Base-by-base conservation (phyloP, 2,329 filamentous ascomycete genomes). In the Pezicula rhizophila region DNA sequence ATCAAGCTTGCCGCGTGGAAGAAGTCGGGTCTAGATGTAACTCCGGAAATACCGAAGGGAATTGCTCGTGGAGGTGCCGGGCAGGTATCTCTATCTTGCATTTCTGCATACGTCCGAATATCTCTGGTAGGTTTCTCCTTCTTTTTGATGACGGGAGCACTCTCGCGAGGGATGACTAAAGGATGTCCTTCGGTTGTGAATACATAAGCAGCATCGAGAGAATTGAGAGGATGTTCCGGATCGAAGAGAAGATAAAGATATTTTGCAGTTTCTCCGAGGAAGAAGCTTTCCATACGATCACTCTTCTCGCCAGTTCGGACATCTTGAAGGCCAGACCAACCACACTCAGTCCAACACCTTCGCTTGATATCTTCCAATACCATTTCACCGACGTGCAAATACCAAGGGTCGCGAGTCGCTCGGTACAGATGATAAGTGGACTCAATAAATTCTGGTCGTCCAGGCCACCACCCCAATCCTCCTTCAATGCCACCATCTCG, bases 231-330 rank as follows among this genome's bases (percentile, higher is more conserved):
- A 68, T 97, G 93, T 12, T 83, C 77, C 4, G 84, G 78, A 56
- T 95, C 88, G 66, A 95, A 97, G 2, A 97, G 79, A 47, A 99
- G 72, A 65, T 95, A 97, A 54, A 99, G 74, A 66, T 99, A 99
- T 68, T 97, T 96, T 40, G 89, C 85, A 1, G 93, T 99, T 68
- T 99, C 93, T 12, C 93, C 92, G 1, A 99, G 76, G 62, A 97
- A 97, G 75, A 97, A 99, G 65, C 92, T 97, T 68, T 99, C 93
- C 93, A 97, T 97, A 31, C 93, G 85, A 65, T 99, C 91, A 58
- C 81, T 88, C 67, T 89, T 82, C 68, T 96, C 89, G 3, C 92
- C 92, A 5, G 80, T 88, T 31, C 84, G 74, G 8, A 92, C 87
- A 64, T 91, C 85, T 60, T 90, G 85, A 33, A 97, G 75, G 1